Evolutionary conservation across 2,329 filamentous ascomycete species (phyloP), one percentile per base, ranked within the genome.

Genomic region (Pyricularia pennisetigena): DNA sequence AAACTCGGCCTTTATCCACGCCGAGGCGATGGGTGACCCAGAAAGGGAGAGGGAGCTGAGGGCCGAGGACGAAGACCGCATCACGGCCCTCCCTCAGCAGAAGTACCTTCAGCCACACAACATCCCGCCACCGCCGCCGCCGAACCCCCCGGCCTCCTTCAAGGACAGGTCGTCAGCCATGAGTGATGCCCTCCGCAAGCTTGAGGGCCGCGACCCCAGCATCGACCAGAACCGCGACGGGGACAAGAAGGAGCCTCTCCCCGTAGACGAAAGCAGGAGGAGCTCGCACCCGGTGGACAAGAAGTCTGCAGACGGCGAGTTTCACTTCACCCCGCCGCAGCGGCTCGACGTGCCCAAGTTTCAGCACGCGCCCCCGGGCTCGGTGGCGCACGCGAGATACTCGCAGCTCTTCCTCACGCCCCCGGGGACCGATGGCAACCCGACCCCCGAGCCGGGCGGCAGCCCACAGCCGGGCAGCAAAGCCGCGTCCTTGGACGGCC

Each of bases 1-100:
- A 68, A 93, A 93, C 80, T 96, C 92, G 4, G 90, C 91, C 2
- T 80, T 94, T 63, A 96, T 97, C 70, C 85, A 88, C 71, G 89
- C 93, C 69, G 93, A 94, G 79, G 92, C 93, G 0, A 87, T 88
- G 70, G 92, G 91, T 23, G 90, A 97, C 71, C 82, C 85, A 0
- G 90, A 93, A n/a, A 86, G 89, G 62, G 93, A 97, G 76, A 87
- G 88, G 67, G 89, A 94, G 75, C 84, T 97, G 4, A 87, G 92
- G 35, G 87, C 85, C 30, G 93, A 97, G 76, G 89, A 95, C 72
- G 89, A 97, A 78, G 94, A 97, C 75, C 87, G 86, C 68, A 90
- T 97, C 73, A 92, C 92, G 6, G 91, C 92, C 1, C 85, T 97
- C 7, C 93, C 93, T 2, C 87, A 86, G 68, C 84, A 85, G 71